Evolutionary conservation across 805 yeast species (phyloP).

Genomic region (Candida ponderosae): DNA sequence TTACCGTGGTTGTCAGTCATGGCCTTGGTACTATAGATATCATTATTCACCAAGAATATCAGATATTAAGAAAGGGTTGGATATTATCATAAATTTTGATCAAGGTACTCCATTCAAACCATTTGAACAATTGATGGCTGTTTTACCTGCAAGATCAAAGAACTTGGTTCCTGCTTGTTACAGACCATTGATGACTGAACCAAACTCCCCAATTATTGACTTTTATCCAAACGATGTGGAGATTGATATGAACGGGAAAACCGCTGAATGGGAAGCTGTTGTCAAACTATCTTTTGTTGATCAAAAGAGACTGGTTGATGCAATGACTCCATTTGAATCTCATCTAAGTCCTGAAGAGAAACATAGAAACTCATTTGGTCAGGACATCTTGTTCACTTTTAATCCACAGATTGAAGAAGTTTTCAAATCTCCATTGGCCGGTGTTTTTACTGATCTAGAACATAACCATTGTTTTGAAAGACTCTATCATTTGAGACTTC

Average conservation of each 20-base stretch:
- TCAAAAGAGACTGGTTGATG: slow-evolving; percentile 61
- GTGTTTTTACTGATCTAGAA: slow-evolving; percentile 69
- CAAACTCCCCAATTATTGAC: slow-evolving; percentile 77
- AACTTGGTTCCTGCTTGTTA: slow-evolving; percentile 69
- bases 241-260: slow-evolving; percentile 88
- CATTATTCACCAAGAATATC: slow-evolving; percentile 95
- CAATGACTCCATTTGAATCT: slow-evolving; percentile 59
- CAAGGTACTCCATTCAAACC: slow-evolving; percentile 80
- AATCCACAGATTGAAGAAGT: slow-evolving; percentile 68
- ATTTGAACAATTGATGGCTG: slow-evolving; percentile 95
- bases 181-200: slow-evolving; percentile 80
- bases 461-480: slow-evolving; percentile 72
- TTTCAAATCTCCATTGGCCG: slow-evolving; percentile 71
- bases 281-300: slow-evolving; percentile 90
- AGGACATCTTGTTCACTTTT: slow-evolving; percentile 56
- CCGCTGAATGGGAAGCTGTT: slow-evolving; percentile 97
- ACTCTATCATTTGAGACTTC: slow-evolving; percentile 42
- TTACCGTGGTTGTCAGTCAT: slow-evolving; percentile 84
- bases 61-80: slow-evolving; percentile 69
- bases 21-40: slow-evolving; percentile 91
- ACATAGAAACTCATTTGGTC: slow-evolving; percentile 67
- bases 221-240: slow-evolving; percentile 87
- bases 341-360: slow-evolving; percentile 64
- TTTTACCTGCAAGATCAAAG: slow-evolving; percentile 86
- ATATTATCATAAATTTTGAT: slow-evolving; percentile 54